Evolutionary conservation across 1,284 basidiomycete species (phyloP).

Genomic region (Irpex sp.): DNA sequence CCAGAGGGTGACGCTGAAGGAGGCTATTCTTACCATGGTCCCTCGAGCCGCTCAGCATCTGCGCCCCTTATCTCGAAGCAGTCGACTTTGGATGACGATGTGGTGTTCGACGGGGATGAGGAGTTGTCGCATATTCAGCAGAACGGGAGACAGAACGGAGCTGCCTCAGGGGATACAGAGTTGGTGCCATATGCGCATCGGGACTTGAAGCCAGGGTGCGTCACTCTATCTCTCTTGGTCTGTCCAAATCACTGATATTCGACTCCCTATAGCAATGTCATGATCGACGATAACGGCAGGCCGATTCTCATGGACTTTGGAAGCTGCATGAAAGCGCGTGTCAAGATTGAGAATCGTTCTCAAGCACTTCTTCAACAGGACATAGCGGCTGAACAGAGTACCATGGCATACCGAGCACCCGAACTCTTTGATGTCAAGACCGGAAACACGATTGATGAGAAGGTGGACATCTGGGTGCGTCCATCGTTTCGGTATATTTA

Average conservation of each 20-base stretch:
- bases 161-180: slow-evolving; percentile 39
- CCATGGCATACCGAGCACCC: slow-evolving; percentile 94
- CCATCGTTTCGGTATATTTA: background rate
- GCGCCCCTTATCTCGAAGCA: slow-evolving; percentile 49
- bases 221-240: slow-evolving; percentile 9
- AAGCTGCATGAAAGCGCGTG: slow-evolving; percentile 76
- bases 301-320: slow-evolving; percentile 99
- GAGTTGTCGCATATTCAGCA: slow-evolving; percentile 42
- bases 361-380: slow-evolving; percentile 89
- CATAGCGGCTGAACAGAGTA: slow-evolving; percentile 90
- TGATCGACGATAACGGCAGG: slow-evolving; percentile 89
- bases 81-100: slow-evolving; percentile 43
- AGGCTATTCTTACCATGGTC: slow-evolving; percentile 65
- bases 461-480: slow-evolving; percentile 92
- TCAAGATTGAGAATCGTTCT: slow-evolving; percentile 73
- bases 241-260: background rate
- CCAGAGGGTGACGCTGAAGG: slow-evolving; percentile 66
- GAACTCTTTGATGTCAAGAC: slow-evolving; percentile 96
- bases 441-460: slow-evolving; percentile 80
- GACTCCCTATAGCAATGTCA: slow-evolving; percentile 69
- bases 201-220: slow-evolving; percentile 94
- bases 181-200: slow-evolving; percentile 92
- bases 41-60: slow-evolving; percentile 36
- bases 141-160: slow-evolving; percentile 15
- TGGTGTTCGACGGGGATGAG: slow-evolving; percentile 75